Evolutionary conservation across 768 basidiomycete genomes (phyloP), one percentile per base, ranked within the genome.

Genomic region (Trichaptum fuscoviolaceum): DNA sequence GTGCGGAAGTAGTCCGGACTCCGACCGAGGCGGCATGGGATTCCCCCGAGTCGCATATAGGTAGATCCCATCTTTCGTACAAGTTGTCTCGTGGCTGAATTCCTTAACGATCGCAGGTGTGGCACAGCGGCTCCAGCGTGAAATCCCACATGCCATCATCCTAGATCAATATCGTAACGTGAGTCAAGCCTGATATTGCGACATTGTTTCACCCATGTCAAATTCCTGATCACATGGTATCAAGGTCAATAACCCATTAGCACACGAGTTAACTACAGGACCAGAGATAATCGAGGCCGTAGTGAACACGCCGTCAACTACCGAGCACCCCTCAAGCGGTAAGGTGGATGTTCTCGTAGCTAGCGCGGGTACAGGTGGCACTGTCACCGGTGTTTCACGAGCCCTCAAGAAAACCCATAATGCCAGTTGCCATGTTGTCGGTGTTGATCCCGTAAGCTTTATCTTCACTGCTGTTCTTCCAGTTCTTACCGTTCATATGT

Each of bases 361-460:
- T 8, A 88, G 93, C 2, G 93, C 96, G 10, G 97, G 97, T 17
- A 99, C 97, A 1, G 96, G 97, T 17, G 96, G 96, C 12, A 98
- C 96, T 0, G 79, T 99, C 68, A 93, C 92, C n/a, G 96, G 96
- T 1, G 75, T 92, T 62, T 89, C 92, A 20, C 83, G 88, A 18
- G 90, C 90, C 2, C 79, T 96, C 71, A 92, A 91, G 82, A 90
- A 87, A 75, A 80, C 77, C 10, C 91, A 94, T 73, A 95, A 95
- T 71, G 77, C 84, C 27, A 80, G 85, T 2, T 89, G 87, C 71
- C 76, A 87, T 20, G 83, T 97, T 20, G 84, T 99, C n/a, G 96
- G 87, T 6, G 83, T 95, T 57, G 97, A 99, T 78, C 97, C 97
- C 23, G 93, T 95, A 71, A 63, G 91, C 76, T 58, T 52, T n/a